Conservation (phyloP, 257 asterid genomes). For the Fraxinus anomala region DNA sequence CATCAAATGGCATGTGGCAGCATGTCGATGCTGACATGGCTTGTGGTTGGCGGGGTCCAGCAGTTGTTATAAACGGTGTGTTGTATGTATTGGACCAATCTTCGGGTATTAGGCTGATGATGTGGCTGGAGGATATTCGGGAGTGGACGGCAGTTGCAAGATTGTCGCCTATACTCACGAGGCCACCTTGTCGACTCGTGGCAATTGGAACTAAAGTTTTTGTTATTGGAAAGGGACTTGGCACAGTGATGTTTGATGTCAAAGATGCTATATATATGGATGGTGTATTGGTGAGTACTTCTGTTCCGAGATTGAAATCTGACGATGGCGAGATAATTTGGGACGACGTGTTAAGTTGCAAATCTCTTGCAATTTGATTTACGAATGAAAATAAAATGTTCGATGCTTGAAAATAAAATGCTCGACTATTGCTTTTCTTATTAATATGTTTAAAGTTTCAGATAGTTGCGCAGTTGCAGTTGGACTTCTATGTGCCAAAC, state of each 20-base stretch:
- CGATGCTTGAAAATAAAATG: neutral
- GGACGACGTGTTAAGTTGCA: conserved; percentile 59
- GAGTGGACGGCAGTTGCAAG: conserved; percentile 60
- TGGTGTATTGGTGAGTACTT: conserved; percentile 50
- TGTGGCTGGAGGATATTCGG: conserved; percentile 58
- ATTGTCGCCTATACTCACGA: conserved; percentile 43
- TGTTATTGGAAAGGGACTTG: conserved; percentile 71
- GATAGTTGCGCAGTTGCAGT: too few relatives aligned
- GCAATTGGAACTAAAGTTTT: conserved; percentile 60
- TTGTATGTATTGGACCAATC: conserved; percentile 68
- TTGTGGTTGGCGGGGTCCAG: conserved; percentile 73
- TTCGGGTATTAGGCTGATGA: conserved; percentile 65
- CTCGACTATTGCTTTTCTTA: too few relatives aligned
- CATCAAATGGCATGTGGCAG: conserved; percentile 53
- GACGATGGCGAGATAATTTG: conserved; percentile 62
- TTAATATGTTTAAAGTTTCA: too few relatives aligned
- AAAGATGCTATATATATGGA: conserved; percentile 40
- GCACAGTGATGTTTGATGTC: conserved; percentile 58
- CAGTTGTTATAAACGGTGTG: conserved; percentile 51
- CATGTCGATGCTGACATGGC: conserved; percentile 57
- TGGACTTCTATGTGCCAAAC: too few relatives aligned
- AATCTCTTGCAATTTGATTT: conserved; percentile 47
- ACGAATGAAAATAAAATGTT: too few relatives aligned
- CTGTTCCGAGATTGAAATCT: conserved; percentile 39
- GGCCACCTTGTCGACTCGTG: conserved; percentile 66